Evolutionary conservation across 2,329 filamentous ascomycete genomes (phyloP).

Genomic region (Clonostachys sp.): DNA sequence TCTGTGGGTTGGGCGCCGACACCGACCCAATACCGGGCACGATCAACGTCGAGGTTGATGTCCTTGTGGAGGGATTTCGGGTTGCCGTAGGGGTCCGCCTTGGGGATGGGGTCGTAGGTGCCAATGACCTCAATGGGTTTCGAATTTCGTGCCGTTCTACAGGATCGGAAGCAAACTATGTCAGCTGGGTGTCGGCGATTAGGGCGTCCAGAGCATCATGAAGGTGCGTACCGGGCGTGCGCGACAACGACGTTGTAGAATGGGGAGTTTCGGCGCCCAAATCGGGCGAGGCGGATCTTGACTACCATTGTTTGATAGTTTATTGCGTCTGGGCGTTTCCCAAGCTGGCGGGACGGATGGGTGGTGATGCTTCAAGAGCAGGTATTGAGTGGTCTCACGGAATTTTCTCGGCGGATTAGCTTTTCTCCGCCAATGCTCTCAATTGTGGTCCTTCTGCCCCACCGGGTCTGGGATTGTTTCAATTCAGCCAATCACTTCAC

Average conservation of each 20-base stretch:
- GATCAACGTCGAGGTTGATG: slow-evolving; percentile 74
- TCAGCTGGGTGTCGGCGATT: too few species aligned
- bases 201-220: background rate
- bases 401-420: too few species aligned
- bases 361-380: too few species aligned
- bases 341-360: too few species aligned
- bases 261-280: slow-evolving; percentile 81
- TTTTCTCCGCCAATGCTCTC: too few species aligned
- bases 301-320: slow-evolving; percentile 65
- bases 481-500: too few species aligned
- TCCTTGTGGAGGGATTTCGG: slow-evolving; percentile 81
- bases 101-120: slow-evolving; percentile 67
- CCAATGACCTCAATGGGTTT: slow-evolving; percentile 91
- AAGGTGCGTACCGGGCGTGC: slow-evolving; percentile 69
- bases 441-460: too few species aligned
- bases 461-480: too few species aligned
- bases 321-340: too few species aligned
- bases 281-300: slow-evolving; percentile 88
- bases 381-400: too few species aligned
- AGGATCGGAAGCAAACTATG: background rate
- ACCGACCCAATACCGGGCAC: slow-evolving; percentile 93
- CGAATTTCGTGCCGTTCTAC: slow-evolving; percentile 77
- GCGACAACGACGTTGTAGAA: slow-evolving; percentile 98
- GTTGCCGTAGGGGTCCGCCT: slow-evolving; percentile 52
- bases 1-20: slow-evolving; percentile 94